Evolutionary conservation across 116 monocot species (phyloP).

Genomic region (Phalaenopsis hybrid): DNA sequence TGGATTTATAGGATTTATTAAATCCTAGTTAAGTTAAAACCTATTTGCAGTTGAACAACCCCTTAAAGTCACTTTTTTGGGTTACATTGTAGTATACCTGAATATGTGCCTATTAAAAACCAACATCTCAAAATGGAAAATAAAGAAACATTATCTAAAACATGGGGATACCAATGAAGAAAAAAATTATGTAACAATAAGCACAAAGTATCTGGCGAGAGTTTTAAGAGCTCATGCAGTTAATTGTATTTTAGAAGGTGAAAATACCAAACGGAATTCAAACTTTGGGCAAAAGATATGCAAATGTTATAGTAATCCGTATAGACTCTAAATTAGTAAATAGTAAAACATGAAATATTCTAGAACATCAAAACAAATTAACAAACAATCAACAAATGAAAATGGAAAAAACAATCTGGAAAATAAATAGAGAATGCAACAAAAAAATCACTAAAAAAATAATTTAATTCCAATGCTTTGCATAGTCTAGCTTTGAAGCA

Average conservation of each 20-base stretch:
- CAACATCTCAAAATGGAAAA: neutral
- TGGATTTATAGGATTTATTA: too few relatives aligned
- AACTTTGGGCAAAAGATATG: neutral
- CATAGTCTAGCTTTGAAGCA: neutral
- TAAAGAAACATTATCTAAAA: neutral
- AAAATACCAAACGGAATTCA: neutral
- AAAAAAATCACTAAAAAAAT: neutral
- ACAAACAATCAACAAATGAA: neutral
- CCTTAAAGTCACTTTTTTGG: neutral
- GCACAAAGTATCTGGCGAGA: neutral
- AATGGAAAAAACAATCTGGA: neutral
- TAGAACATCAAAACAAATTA: neutral
- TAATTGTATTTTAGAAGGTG: too few relatives aligned
- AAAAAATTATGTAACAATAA: neutral
- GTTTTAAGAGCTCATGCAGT: too few relatives aligned
- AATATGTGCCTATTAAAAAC: neutral
- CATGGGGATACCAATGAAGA: neutral
- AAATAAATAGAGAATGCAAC: neutral
- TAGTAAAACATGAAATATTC: neutral
- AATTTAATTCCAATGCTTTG: neutral
- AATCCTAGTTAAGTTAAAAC: too few relatives aligned
- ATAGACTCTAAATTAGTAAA: neutral
- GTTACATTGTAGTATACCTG: neutral
- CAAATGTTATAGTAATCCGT: neutral
- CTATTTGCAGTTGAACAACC: too few relatives aligned